Evolutionary conservation across 352 stramenopile genomes (phyloP), one percentile per base, ranked within the genome.

Genomic region (Pythium vanterpoolii): DNA sequence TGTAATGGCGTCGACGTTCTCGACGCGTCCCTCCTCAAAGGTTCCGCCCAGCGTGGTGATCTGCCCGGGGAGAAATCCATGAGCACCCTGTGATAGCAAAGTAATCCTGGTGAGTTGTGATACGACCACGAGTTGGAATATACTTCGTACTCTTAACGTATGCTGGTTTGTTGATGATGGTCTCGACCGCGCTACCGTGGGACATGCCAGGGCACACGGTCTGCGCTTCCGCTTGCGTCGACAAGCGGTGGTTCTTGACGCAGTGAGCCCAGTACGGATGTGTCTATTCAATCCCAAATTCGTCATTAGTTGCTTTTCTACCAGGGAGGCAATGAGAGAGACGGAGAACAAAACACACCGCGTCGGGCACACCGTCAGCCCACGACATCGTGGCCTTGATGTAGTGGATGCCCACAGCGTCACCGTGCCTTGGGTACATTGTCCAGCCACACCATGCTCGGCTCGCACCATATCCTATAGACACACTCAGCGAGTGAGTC

Each of bases 261-360:
- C 73, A 86, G 42, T 87, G 80, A 0, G 78, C 77, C 80, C 80
- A 90, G 58, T 90, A 90, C 45, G 76, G 78, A 56, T 80, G 71
- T 36, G 63, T 50, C 62, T 75, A 36, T 4, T 16, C 14, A 8
- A 33, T 47, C 18, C 10, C 4, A 43, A 23, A 43, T 18, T 5
- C 10, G 36, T 43, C 36, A 43, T 8, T 43, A 8, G n/a, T 18
- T 13, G 11, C 31, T 36, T 36, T 11, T 11, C 31, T 13, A 36
- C 31, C 31, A 36, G 31, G 11, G 6, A 6, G 6, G 11, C 31
- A 13, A 36, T 36, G n/a, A n/a, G n/a, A n/a, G n/a, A 27, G 39
- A 46, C 10, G 27, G 8, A 27, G 34, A 26, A 42, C 14, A 7
- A 18, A 3, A 45, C 69, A 62, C 31, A 82, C 74, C 26, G 76